These are phyloP conservation scores for Rhododendron molle DNA, from an alignment of 148 eudicot species.

Conservation along the genomic window DNA sequence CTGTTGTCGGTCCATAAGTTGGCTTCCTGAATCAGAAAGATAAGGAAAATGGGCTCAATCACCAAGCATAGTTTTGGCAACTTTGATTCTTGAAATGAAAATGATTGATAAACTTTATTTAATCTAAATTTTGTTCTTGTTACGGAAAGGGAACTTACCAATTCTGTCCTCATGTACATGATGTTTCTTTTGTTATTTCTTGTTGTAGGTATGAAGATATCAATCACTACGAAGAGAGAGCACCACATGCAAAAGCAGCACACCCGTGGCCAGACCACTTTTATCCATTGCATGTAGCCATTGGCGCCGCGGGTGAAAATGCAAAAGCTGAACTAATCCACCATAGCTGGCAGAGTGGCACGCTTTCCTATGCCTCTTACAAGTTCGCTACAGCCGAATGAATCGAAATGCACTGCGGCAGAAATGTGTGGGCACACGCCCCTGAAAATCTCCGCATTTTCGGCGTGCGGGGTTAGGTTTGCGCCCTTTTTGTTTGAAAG, in stretches of 20 bases:
- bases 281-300: conserved; percentile 78
- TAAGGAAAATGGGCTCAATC: not conserved
- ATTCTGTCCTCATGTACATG: not conserved
- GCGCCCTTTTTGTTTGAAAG: too few species aligned
- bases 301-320: conserved; percentile 68
- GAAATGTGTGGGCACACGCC: too few species aligned
- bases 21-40: not conserved
- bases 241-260: conserved; percentile 65
- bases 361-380: conserved; percentile 76
- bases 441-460: too few species aligned
- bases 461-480: too few species aligned
- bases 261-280: conserved; percentile 82
- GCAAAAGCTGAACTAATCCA: conserved; percentile 72
- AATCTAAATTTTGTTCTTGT: not conserved
- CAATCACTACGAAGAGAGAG: conserved; percentile 50
- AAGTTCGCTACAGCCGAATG: conserved; percentile 34
- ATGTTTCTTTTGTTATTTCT: conserved; percentile 1
- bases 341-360: conserved; percentile 57
- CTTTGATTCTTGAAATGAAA: not conserved
- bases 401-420: not conserved
- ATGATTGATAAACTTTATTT: not conserved
- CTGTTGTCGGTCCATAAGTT: not conserved
- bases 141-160: not conserved
- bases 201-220: conserved; percentile 53
- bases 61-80: not conserved